phyloP scores from a whole-genome alignment of 2,329 filamentous ascomycete genomes.

The Diplocarpon rosae region DNA sequence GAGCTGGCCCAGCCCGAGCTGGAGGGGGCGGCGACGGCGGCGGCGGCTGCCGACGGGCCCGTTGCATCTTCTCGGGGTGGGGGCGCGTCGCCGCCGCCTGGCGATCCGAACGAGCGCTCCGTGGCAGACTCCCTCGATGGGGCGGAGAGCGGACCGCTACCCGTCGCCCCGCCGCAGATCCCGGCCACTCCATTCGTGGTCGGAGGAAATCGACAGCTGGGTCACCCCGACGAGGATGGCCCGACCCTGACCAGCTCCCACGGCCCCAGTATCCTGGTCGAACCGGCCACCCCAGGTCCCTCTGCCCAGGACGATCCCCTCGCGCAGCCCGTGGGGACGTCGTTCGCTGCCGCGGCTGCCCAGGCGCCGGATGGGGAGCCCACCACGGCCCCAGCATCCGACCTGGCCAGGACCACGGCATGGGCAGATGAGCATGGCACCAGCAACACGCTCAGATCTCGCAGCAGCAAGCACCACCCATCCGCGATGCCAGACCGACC shows the following conservation, averaged over 20 bases:
- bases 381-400: not conserved
- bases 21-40: not conserved
- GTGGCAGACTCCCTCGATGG: not conserved
- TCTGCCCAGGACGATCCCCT: not conserved
- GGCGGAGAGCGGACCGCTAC: not conserved
- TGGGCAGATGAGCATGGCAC: constrained; percentile 11
- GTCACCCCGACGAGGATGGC: constrained; percentile 1
- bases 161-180: not conserved
- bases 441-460: constrained; percentile 14
- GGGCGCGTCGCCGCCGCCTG: too few species aligned
- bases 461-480: constrained; percentile 14
- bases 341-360: not conserved
- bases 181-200: constrained; percentile 11
- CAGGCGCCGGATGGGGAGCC: not conserved
- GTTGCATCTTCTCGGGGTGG: not conserved
- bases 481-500: constrained; percentile 17
- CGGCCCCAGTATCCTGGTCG: constrained; percentile 16
- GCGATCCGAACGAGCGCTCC: not conserved
- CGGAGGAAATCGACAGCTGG: constrained; percentile 11
- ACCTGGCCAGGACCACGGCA: constrained; percentile 16
- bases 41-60: too few species aligned
- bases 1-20: not conserved
- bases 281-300: constrained; percentile 15
- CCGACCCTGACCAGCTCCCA: constrained; percentile 2
- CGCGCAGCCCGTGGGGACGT: not conserved